Base-by-base conservation (phyloP, 192 early-diverging fungal genomes). In the Thamnidium elegans region DNA sequence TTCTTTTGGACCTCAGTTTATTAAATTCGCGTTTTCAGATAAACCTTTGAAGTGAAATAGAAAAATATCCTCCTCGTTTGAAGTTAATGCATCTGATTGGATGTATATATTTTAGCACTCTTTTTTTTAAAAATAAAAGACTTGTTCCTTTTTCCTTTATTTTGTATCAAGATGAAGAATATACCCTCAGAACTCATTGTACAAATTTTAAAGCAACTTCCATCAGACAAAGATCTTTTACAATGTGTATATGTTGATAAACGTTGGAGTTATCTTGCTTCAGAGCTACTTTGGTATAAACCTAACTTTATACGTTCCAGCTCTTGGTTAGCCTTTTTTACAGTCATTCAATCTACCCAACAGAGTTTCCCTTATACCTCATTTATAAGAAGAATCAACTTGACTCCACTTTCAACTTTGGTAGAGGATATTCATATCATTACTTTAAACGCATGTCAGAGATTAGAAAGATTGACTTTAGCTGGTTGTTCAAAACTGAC, bases 331-430 rank as follows among this genome's bases (percentile, higher is more conserved):
- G 58, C 8, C 63, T 72, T 36, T 44, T 79, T 65, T 68, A 30
- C 43, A 34, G 34, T 30, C 19, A 15, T 56, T 4, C 55, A 56
- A 20, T 56, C 55, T 56, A 30, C 31, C 7, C 34, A 56, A 39
- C 30, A 56, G 4, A 56, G 55, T 10, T 56, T 42, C 56, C 79
- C 78, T 4, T 86, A 86, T 55, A 10, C 70, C 14, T 66, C 74
- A 7, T 79, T 83, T 52, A 75, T 86, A 31, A 78, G 81, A 19
- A 79, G 84, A 14, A 77, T 86, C 34, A 86, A 86, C 58, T 75
- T 86, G 58, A 74, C 81, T n/a, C 73, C 72, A 51, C 54, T 86
- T 17, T 54, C 72, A 1, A 76, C 68, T 4, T 62, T 75, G 52
- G 54, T 85, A 36, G 67, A 62, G 2, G 83, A 85, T 39, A 54